Base-by-base conservation (phyloP, 371 early-diverging fungal genomes). In the Mucor indicus region DNA sequence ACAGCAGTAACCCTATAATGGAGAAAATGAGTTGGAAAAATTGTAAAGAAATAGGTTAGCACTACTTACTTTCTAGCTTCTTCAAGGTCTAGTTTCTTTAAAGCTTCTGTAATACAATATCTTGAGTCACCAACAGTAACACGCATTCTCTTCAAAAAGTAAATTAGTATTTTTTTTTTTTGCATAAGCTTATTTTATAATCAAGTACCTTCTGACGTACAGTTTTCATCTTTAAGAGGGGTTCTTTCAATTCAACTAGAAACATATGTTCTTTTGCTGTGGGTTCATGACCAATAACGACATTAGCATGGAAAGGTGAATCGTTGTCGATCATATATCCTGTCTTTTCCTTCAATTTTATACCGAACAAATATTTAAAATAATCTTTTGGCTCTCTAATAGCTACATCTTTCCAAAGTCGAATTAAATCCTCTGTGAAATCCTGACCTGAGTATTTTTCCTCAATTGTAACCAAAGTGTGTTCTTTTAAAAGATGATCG, bases 241-340 rank as follows among this genome's bases (percentile, higher is more conserved):
- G 80, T 3, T 77, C 64, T 11, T 79, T 69, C 24, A 84, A 74
- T 19, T 62, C 64, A 5, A 83, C 77, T 50, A 91, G 67, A 38
- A 89, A 86, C 42, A 74, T 53, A 53, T 81, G 87, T 38, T 87
- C 87, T 7, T 67, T 53, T 12, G 69, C 67, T 1, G 88, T 77
- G 19, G 74, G 73, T 3, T 64, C 59, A 53, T 89, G 88, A 6
- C 68, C 71, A 37, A 82, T 63, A 3, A 77, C 75, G 0, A 87
- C 62, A 1, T 72, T 77, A 54, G 89, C 73, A 35, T 67, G 66
- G 19, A 89, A 72, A 15, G 72, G 69, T 6, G 56, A 50, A 7
- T 58, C 54, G 0, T 38, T 38, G 29, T 64, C 57, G 38, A 67
- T 55, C 0, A 43, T 48, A 16, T 69, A 22, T 1, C 64, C 64